Evolutionary conservation across 129 eudicot species (phyloP), one percentile per base, ranked within the genome.

Genomic region (Smallanthus sonchifolius): DNA sequence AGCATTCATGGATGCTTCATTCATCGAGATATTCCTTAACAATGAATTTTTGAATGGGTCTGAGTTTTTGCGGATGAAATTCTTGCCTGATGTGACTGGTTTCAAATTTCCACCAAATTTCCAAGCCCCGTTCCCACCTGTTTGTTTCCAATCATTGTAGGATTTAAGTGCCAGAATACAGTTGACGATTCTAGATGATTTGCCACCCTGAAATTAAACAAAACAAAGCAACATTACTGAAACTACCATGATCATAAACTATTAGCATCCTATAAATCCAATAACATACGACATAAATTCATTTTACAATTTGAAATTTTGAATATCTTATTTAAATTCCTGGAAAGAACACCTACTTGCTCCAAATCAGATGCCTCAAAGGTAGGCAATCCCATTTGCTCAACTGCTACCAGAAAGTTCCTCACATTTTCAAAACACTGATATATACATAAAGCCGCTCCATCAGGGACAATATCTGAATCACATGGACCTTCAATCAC

Each of bases 341-440:
- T 24, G 30, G 30, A 24, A 24, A 24, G 30, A 45, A 80, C 55
- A 67, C 80, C n/a, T 81, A 90, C 97, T 80, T 93, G 97, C 76
- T 88, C 97, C 44, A 93, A 82, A 72, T 93, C 98, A 78, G 97
- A 93, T 35, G 91, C 89, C 85, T 90, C 98, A 79, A 93, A 93
- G 43, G 89, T 87, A 65, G 97, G 97, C 20, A 93, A 82, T 51
- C 92, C 92, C 83, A 90, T 48, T 64, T 90, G 86, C 75, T 83
- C 86, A 44, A 81, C 89, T 30, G 89, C 92, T 16, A 88, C 98
- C 17, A 90, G 92, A 77, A 93, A 90, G 72, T 93, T 93, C n/a
- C 98, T 83, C 57, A 93, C 96, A 69, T 93, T 93, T 83, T 93
- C 97, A 11, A 93, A 90, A 87, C 88, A 93, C 54, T 93, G 96